Evolutionary conservation across 306 rosid genomes (phyloP), one percentile per base, ranked within the genome.

Genomic region (Neltuma alba): DNA sequence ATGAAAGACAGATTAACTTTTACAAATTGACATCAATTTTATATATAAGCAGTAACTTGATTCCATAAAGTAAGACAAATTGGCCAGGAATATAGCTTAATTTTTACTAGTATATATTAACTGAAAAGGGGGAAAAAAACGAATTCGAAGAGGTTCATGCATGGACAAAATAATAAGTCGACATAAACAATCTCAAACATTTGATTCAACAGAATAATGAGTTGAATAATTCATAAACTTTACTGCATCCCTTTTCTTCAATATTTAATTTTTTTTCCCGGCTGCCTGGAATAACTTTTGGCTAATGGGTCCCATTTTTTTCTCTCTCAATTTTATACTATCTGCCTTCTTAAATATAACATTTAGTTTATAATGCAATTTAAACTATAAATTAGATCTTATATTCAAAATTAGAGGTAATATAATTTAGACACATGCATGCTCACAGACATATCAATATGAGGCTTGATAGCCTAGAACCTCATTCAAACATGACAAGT

Each of bases 61-160:
- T 61, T 28, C 41, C 40, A 48, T 9, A 82, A 62, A 70, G 63
- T 20, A 3, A 64, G 52, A 55, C 70, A 72, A 23, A 82, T 71
- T 71, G 64, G 50, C 52, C 82, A 82, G n/a, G 18, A 40, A 71
- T 48, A 38, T 44, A 48, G 74, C 62, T 67, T n/a, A 54, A 21
- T 21, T n/a, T n/a, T n/a, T n/a, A n/a, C n/a, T n/a, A n/a, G n/a
- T 54, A 21, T 21, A 3, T 15, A 63, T 64, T 54, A 11, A 72
- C 70, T 72, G 28, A 42, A 38, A 21, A 30, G 20, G 20, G 52
- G n/a, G 42, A 21, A 50, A 48, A 50, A 54, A 20, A 21, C 40
- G 27, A 44, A 25, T 54, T 28, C 50, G 45, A 77, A 76, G 38
- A 76, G 76, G 16, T 23, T n/a, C 69, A 47, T 37, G 67, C 42